Evolutionary conservation across 2,329 filamentous ascomycete genomes (phyloP), one percentile per base, ranked within the genome.

Genomic region (Lecanicillium sp.): DNA sequence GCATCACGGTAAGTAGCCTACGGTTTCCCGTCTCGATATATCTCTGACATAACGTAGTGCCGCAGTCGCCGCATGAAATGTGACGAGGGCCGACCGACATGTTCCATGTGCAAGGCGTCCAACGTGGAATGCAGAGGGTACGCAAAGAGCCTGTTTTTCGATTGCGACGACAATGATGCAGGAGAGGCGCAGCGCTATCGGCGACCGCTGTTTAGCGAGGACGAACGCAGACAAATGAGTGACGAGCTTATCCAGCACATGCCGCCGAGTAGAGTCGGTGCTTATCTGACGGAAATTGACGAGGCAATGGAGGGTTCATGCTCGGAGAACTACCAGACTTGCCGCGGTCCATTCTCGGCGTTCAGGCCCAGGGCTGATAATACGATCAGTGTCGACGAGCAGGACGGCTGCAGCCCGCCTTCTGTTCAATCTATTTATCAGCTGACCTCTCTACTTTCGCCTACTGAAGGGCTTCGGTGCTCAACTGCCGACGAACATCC

Each of bases 61-160:
- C 57, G 60, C 34, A 52, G 38, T 31, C 56, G 60, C 11, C 59
- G 62, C 46, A 51, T 57, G 19, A 64, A 63, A 46, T 64, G 59
- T 41, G 60, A 64, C 41, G 59, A 63, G 43, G 39, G 44, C 7
- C 54, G 54, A 7, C 60, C 59, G 7, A 49, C 46, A 6, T 64
- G 60, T 43, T 45, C 41, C 3, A 51, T 53, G 43, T 64, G 61
- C 40, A 33, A 38, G 17, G 44, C 47, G 11, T 46, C 49, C 5
- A 53, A 53, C 1, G 17, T 60, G 1, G 6, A 34, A 3, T 64
- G 60, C 37, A 52, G 48, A 22, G 58, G 59, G 3, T 64, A 64
- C 39, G 51, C 56, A 37, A 62, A 58, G 20, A 52, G 47, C 29
- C 53, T 64, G 22, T 58, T 61, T 47, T 65, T 64, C 39, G 49